Conservation (phyloP, 2,329 filamentous ascomycete genomes). For the Arthrinium puccinioides region DNA sequence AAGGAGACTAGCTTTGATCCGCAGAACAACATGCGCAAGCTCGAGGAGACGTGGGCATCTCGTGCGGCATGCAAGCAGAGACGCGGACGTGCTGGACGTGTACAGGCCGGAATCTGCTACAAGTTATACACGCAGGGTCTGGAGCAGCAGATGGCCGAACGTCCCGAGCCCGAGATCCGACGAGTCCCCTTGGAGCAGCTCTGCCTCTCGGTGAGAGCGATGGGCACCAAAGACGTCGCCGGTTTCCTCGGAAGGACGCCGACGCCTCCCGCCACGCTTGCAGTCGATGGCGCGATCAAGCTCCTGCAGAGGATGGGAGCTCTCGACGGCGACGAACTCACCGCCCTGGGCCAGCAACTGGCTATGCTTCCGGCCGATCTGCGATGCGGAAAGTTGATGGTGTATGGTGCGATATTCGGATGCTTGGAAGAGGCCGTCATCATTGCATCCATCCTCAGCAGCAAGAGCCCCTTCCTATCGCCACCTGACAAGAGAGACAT, state of each 20-base stretch:
- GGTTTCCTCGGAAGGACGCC: slow-evolving; percentile 78
- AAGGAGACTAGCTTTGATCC: slow-evolving; percentile 96
- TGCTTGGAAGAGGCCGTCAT: slow-evolving; percentile 84
- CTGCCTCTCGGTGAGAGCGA: slow-evolving; percentile 88
- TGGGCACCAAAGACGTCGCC: slow-evolving; percentile 80
- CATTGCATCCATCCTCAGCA: slow-evolving; percentile 87
- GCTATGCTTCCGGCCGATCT: slow-evolving; percentile 92
- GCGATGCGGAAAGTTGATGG: slow-evolving; percentile 87
- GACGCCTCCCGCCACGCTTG: slow-evolving; percentile 77
- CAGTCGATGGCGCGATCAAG: slow-evolving; percentile 77
- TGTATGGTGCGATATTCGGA: slow-evolving; percentile 89
- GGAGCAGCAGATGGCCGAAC: slow-evolving; percentile 77
- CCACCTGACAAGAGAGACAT: slow-evolving; percentile 78
- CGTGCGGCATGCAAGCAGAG: slow-evolving; percentile 90
- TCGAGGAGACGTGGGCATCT: slow-evolving; percentile 94
- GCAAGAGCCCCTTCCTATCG: slow-evolving; percentile 77
- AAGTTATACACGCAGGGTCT: slow-evolving; percentile 87
- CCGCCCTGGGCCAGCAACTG: slow-evolving; percentile 87
- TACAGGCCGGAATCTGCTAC: slow-evolving; percentile 85
- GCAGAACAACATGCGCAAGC: slow-evolving; percentile 84
- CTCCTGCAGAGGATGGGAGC: slow-evolving; percentile 82
- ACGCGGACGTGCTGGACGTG: slow-evolving; percentile 86
- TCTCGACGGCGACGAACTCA: slow-evolving; percentile 77
- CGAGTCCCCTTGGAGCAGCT: slow-evolving; percentile 90
- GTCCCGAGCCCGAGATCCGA: slow-evolving; percentile 89